Evolutionary conservation across 768 basidiomycete genomes (phyloP), one percentile per base, ranked within the genome.

Genomic region (Kwoniella pini): DNA sequence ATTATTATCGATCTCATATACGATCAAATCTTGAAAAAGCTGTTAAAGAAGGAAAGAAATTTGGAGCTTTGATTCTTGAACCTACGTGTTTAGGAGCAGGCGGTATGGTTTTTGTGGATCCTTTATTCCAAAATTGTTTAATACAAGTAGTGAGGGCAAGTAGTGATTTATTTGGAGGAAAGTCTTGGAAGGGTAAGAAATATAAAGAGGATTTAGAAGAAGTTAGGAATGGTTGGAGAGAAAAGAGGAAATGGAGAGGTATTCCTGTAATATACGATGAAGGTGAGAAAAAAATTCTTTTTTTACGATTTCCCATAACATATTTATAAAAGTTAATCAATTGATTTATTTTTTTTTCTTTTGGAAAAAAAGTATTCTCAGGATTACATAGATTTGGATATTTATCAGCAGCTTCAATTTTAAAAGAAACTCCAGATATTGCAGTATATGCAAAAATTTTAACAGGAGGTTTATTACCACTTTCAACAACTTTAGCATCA

Each of bases 81-180:
- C 95, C 95, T 0, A 82, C 94, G 22, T 84, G 93, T 24, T 89
- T 98, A 84, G 95, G 95, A 13, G 93, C 95, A 0, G 95, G 91
- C 0, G 95, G 95, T 0, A 97, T 97, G 95, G 82, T 92, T 28
- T 97, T 97, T 71, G 91, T 97, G 24, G 95, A 98, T 74, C 95
- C 95, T 9, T 85, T 98, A 42, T 97, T 95, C 83, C 95, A 98
- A 76, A 84, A 90, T 26, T 81, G 92, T 28, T 77, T 98, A 65
- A 80, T 97, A 39, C 91, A 96, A 68, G 83, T 85, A 2, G 89
- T 90, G 4, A 86, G 95, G 30, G 58, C 59, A 78, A 82, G 65
- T 57, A 65, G 49, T n/a, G 68, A 70, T 48, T 63, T 79, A n/a
- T 80, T 79, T 62, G 57, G 62, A 2, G 46, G 43, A 2, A 64